Conservation (phyloP, 441 rosid species). For the Kokia cookei region DNA sequence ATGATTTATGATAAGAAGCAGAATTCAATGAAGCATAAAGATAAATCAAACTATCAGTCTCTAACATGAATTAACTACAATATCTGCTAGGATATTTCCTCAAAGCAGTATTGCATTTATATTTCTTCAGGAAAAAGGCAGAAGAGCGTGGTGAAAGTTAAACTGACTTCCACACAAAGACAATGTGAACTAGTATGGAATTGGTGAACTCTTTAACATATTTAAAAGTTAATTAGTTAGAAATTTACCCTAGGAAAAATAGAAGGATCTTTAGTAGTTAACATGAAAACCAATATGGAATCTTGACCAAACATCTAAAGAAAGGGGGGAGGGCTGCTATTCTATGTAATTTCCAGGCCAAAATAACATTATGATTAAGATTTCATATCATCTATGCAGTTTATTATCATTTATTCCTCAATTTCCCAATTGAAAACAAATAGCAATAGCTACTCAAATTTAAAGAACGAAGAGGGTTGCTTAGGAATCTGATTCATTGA, state of each 20-base stretch:
- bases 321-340: background rate
- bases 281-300: background rate
- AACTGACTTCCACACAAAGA: background rate
- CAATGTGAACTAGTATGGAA: background rate
- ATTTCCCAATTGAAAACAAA: background rate
- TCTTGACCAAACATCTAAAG: background rate
- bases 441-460: background rate
- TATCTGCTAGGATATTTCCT: background rate
- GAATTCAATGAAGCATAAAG: background rate
- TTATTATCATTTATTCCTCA: background rate
- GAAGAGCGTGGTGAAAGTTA: background rate
- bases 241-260: background rate
- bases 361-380: background rate
- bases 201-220: background rate
- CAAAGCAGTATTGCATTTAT: background rate
- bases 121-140: background rate
- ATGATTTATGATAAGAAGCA: background rate
- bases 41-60: background rate
- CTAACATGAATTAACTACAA: background rate
- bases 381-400: background rate
- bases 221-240: background rate
- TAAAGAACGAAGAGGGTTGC: background rate
- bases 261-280: background rate
- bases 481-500: background rate
- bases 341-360: background rate